Base-by-base conservation (phyloP, 2,329 filamentous ascomycete genomes). In the Pestalotiopsis sp. region DNA sequence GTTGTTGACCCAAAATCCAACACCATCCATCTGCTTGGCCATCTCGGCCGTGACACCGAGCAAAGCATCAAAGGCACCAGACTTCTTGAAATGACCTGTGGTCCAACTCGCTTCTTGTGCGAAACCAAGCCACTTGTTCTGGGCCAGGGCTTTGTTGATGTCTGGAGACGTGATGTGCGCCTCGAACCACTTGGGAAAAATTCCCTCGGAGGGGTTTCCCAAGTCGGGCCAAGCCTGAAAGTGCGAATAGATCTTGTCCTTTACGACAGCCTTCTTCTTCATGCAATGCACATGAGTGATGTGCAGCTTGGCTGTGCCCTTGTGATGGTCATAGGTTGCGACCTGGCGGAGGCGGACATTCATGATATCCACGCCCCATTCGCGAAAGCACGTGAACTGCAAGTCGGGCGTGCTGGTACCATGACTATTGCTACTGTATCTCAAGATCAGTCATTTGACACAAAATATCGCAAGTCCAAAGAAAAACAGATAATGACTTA, bases 231-330 rank as follows among this genome's bases (percentile, higher is more conserved):
- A 41, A 41, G 72, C 73, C 1, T 49, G 65, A 20, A 74, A 38
- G 1, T 62, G 67, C 6, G 67, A 52, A 2, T 38, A 36, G 14
- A 70, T 69, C 11, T 69, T 61, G 9, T 36, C 45, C 7, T 66
- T 56, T 1, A 3, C 13, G 4, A 41, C 45, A 9, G 20, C 49
- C 2, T 39, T 58, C 17, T 45, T 61, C 31, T 58, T 60, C 75
- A 78, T 75, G 9, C 78, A 76, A 61, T 73, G 74, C 5, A 78
- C 72, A 65, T 78, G 74, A 20, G 67, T 70, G 39, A 79, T 71
- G 56, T 78, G 72, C 7, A 79, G 65, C 6, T 71, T 2, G 66
- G 68, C 36, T 70, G 49, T 39, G 41, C 23, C 14, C 2, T 23
- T 31, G 12, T 5, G 20, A 27, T 68, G 66, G 1, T 20, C 31